Base-by-base conservation (phyloP, 139 green algal species). In the Astrephomene gubernaculifera region DNA sequence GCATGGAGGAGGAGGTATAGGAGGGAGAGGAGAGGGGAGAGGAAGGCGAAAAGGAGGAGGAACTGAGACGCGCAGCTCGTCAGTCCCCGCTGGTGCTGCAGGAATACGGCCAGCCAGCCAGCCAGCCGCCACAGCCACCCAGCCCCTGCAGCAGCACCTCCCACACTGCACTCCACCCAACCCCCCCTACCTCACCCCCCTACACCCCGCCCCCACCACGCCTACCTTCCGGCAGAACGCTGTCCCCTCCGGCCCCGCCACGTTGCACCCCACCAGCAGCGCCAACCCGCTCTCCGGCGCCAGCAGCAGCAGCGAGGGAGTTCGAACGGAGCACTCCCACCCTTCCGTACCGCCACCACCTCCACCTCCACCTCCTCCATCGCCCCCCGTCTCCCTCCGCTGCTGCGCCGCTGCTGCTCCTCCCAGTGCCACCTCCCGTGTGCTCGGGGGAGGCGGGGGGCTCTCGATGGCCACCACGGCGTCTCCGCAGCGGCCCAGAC, bases 211-310 rank as follows among this genome's bases (percentile, higher is more conserved):
- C 29, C 19, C 8, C 29, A 29, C 12, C 9, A 38, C 53, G 41
- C 72, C 8, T 41, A 83, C 76, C 25, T 72, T 83, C 14, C 60
- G 60, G 41, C 76, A 83, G 39, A 83, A 83, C 0, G 76, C 64
- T 6, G 38, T 33, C 24, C 39, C 76, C 60, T 61, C 41, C 60
- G 39, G 60, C n/a, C 29, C 60, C 41, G 76, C 41, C 17, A 41
- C 61, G 76, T 72, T 83, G 39, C 49, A 43, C n/a, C 41, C 27
- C 76, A 83, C 76, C 76, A 63, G 14, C 57, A 72, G 1, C 39
- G 76, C 76, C 19, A 72, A 25, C 0, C 76, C 76, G 60, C 60
- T 49, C 17, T 72, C 39, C 1, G 76, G 76, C 27, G 76, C 76
- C 38, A 83, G 53, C 60, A 72, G 31, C 60, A 83, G 38, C 76